phyloP scores from a whole-genome alignment of 805 yeast species.

The Metschnikowia matae region DNA sequence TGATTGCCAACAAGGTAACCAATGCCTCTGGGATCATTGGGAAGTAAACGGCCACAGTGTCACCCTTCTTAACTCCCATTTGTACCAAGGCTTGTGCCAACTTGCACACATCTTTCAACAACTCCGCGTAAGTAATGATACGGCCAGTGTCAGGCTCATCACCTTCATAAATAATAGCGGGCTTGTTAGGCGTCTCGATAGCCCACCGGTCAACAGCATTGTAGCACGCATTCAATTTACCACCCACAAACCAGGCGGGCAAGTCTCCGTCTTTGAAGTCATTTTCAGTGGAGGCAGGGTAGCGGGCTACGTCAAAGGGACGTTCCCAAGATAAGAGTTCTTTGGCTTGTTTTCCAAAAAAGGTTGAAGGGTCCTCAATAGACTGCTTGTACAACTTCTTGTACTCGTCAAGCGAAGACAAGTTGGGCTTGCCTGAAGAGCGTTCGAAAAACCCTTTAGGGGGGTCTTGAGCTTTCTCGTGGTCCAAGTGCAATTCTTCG shows the following conservation, averaged over 20 bases:
- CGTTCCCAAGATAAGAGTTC: slow-evolving; percentile 75
- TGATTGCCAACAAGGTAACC: slow-evolving; percentile 89
- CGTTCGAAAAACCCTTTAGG: slow-evolving; percentile 20
- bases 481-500: slow-evolving; percentile 19
- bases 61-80: slow-evolving; percentile 92
- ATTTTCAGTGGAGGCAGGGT: slow-evolving; percentile 53
- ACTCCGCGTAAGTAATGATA: slow-evolving; percentile 78
- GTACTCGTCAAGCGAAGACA: slow-evolving; percentile 17
- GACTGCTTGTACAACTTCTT: slow-evolving; percentile 62
- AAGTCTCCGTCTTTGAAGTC: slow-evolving; percentile 60
- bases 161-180: slow-evolving; percentile 87
- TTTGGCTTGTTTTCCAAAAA: slow-evolving; percentile 75
- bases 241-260: slow-evolving; percentile 88
- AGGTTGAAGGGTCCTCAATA: slow-evolving; percentile 70
- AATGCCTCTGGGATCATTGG: slow-evolving; percentile 98
- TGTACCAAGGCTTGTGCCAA: slow-evolving; percentile 79
- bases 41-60: slow-evolving; percentile 90
- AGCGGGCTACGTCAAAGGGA: slow-evolving; percentile 60
- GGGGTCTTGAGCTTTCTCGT: slow-evolving; percentile 19
- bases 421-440: slow-evolving; percentile 12
- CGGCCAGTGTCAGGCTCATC: slow-evolving; percentile 78
- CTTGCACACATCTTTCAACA: slow-evolving; percentile 77
- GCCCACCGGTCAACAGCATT: slow-evolving; percentile 98
- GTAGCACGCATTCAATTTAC: slow-evolving; percentile 88
- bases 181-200: slow-evolving; percentile 74